These are phyloP conservation scores for Kodamaea arcana DNA, from an alignment of 1,139 yeast genomes.

Conservation along the genomic window DNA sequence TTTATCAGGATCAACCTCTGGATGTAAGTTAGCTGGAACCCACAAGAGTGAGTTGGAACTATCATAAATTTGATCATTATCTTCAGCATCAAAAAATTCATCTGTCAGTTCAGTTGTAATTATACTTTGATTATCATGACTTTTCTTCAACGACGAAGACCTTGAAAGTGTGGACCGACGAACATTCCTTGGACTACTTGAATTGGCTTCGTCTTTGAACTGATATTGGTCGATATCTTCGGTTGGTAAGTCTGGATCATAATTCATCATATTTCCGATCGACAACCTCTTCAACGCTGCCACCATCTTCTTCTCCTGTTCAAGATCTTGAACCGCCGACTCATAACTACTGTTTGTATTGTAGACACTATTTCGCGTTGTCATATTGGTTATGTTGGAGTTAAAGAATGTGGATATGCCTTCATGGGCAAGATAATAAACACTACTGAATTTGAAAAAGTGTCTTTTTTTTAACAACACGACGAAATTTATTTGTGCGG, in stretches of 20 bases:
- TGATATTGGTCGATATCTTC: conserved; percentile 24
- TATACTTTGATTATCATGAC: conserved; percentile 1
- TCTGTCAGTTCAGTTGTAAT: conserved; percentile 10
- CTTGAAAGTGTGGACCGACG: conserved; percentile 2
- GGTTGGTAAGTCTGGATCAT: conserved; percentile 53
- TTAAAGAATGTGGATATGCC: conserved; percentile 1
- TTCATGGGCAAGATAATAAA: background rate
- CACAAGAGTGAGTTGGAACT: conserved; percentile 50
- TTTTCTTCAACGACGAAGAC: conserved; percentile 1
- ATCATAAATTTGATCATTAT: conserved; percentile 23
- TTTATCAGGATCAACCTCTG: conserved; percentile 89
- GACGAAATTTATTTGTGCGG: background rate
- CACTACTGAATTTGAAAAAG: background rate
- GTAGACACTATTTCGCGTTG: conserved; percentile 1
- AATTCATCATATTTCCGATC: conserved; percentile 50
- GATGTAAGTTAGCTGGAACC: conserved; percentile 96
- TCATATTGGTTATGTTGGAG: background rate
- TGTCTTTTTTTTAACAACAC: conserved; percentile 1
- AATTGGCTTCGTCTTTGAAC: conserved; percentile 4
- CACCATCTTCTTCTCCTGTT: conserved; percentile 56
- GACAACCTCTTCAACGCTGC: conserved; percentile 55
- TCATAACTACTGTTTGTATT: conserved; percentile 20
- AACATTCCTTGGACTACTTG: background rate
- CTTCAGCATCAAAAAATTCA: conserved; percentile 23
- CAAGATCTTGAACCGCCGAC: conserved; percentile 46